Conservation (phyloP, 2,329 filamentous ascomycete species). For the Clonostachys rosea region DNA sequence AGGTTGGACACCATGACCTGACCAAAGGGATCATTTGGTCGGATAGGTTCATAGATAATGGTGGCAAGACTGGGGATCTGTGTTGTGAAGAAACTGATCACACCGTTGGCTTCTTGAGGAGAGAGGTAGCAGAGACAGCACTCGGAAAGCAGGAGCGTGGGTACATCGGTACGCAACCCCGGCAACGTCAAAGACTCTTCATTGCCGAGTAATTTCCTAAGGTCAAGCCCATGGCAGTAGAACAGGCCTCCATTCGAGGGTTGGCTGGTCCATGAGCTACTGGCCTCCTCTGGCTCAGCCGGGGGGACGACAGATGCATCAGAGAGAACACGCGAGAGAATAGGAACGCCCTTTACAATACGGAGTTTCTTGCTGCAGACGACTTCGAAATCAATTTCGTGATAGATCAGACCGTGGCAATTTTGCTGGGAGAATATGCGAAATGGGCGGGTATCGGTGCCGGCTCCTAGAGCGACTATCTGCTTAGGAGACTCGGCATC, state of each 20-base stretch:
- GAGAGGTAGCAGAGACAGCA: constrained; percentile 92
- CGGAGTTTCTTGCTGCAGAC: constrained; percentile 66
- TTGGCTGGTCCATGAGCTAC: constrained; percentile 33
- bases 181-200: constrained; percentile 9
- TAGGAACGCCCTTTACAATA: constrained; percentile 40
- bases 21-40: constrained; percentile 81
- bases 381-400: constrained; percentile 84
- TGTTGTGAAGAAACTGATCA: constrained; percentile 61
- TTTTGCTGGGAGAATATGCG: constrained; percentile 54
- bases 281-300: constrained; percentile 11
- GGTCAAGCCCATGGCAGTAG: constrained; percentile 62
- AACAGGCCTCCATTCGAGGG: constrained; percentile 36
- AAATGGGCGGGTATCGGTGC: constrained; percentile 87
- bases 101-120: constrained; percentile 54
- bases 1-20: constrained; percentile 90
- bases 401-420: constrained; percentile 59
- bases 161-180: constrained; percentile 51
- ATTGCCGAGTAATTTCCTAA: constrained; percentile 48
- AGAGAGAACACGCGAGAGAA: constrained; percentile 30
- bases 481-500: constrained; percentile 46
- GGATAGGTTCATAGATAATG: constrained; percentile 85
- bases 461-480: constrained; percentile 88
- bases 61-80: constrained; percentile 47
- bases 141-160: constrained; percentile 87
- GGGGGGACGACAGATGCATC: constrained; percentile 12